Evolutionary conservation across 345 rosid species (phyloP), one percentile per base, ranked within the genome.

Genomic region (Acer negundo): DNA sequence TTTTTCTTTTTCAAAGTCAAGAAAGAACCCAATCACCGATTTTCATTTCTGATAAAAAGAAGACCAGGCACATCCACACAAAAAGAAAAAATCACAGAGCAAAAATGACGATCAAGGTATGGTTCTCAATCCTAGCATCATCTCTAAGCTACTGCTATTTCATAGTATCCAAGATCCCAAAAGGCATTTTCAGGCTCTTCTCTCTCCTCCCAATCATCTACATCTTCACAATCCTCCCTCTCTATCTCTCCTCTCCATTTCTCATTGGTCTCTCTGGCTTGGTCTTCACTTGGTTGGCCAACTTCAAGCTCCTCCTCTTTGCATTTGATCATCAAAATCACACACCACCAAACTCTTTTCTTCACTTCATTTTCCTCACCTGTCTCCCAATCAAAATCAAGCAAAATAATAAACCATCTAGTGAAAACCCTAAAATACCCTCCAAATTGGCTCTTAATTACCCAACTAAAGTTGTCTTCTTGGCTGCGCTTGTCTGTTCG

Each of bases 221-320:
- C 77, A n/a, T 84, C 71, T 87, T 84, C 78, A 62, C 69, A 28
- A 2, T 75, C 23, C 40, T 80, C 62, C 91, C 90, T 78, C 56
- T 79, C 31, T 58, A 1, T 55, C 72, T 80, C 55, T 82, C 89
- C 26, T 63, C 72, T 70, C 49, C 77, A 65, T 75, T 74, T 10
- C 75, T 75, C 20, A 31, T 23, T 24, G 82, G 64, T 10, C 7
- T 75, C 24, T 24, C 46, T 1, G 58, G 80, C 0, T 77, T 84
- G 49, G 76, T 84, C 49, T 35, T 85, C 16, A 16, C 87, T 40
- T 90, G 87, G 88, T 70, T 84, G 2, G 86, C 86, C 51, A 90
- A 77, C 42, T 88, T 87, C 75, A 88, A 83, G 74, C 89, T 90
- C 74, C 70, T 87, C 0, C 88, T 84, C 72, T 87, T 90, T 44